phyloP scores from a whole-genome alignment of 371 early-diverging fungal genomes.

The Mortierella sp. region DNA sequence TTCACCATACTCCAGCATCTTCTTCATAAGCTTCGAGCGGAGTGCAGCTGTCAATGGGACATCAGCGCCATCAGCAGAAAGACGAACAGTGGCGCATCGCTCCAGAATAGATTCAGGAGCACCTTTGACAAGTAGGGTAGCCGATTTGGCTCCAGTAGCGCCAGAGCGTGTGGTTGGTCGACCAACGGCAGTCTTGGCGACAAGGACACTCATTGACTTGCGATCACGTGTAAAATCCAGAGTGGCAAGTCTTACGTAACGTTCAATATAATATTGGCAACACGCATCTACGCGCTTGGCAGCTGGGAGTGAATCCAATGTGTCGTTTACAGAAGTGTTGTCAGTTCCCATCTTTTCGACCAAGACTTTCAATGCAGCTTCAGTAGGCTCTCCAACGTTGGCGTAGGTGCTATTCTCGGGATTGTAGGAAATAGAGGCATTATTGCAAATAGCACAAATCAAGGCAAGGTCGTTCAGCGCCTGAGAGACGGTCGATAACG shows the following conservation, averaged over 20 bases:
- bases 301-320: conserved; percentile 58
- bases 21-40: conserved; percentile 53
- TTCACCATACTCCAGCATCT: conserved; percentile 60
- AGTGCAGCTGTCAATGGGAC: conserved; percentile 75
- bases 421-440: conserved; percentile 85
- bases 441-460: conserved; percentile 92
- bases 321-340: conserved; percentile 70
- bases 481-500: conserved; percentile 62
- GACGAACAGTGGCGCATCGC: conserved; percentile 79
- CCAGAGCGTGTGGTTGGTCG: conserved; percentile 29
- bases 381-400: conserved; percentile 95
- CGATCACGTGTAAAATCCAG: conserved; percentile 95
- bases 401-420: conserved; percentile 62
- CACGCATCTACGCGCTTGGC: conserved; percentile 65
- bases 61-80: conserved; percentile 54
- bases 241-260: conserved; percentile 59
- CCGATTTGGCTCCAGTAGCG: conserved; percentile 41
- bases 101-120: conserved; percentile 94
- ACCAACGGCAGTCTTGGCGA: conserved; percentile 44
- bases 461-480: conserved; percentile 77
- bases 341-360: conserved; percentile 91
- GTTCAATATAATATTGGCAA: conserved; percentile 17
- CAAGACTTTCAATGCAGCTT: conserved; percentile 92
- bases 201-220: conserved; percentile 95
- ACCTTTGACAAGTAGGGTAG: conserved; percentile 83